These are phyloP conservation scores for Parietichytrium sp. DNA, from an alignment of 108 stramenopile species.

Conservation along the genomic window DNA sequence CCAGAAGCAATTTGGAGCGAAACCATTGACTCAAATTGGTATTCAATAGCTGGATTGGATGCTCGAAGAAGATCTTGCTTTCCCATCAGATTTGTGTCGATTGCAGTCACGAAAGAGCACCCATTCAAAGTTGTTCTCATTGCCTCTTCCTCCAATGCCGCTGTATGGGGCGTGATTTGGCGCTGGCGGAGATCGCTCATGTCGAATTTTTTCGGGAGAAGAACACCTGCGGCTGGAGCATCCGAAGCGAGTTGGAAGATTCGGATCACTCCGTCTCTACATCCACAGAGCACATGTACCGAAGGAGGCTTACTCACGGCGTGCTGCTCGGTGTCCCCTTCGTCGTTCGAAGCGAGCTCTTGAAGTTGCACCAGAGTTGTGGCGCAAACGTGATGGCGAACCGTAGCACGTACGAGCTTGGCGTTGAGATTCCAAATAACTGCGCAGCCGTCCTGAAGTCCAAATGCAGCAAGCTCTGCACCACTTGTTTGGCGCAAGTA, in stretches of 20 bases:
- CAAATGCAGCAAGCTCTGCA: neutral
- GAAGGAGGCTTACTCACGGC: no score
- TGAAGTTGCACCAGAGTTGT: neutral
- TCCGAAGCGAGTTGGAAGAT: constrained; percentile 14
- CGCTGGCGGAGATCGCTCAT: no score
- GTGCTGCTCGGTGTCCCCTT: neutral
- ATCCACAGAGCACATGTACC: neutral
- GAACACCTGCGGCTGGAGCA: neutral
- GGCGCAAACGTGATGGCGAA: neutral
- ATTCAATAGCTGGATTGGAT: no score
- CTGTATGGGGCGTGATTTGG: no score
- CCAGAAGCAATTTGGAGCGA: neutral
- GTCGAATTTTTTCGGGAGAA: neutral
- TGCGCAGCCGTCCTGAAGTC: neutral
- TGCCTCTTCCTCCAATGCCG: neutral
- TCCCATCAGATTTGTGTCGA: no score
- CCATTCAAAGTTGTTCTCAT: neutral
- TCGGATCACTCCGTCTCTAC: neutral
- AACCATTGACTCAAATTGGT: neutral
- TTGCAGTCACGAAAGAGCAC: neutral
- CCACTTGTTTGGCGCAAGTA: neutral
- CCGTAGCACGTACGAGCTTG: neutral
- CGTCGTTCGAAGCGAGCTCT: neutral
- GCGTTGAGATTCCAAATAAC: neutral
- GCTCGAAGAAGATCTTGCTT: no score